Conservation (phyloP, 257 asterid species). For the Nicotiana paniculata region DNA sequence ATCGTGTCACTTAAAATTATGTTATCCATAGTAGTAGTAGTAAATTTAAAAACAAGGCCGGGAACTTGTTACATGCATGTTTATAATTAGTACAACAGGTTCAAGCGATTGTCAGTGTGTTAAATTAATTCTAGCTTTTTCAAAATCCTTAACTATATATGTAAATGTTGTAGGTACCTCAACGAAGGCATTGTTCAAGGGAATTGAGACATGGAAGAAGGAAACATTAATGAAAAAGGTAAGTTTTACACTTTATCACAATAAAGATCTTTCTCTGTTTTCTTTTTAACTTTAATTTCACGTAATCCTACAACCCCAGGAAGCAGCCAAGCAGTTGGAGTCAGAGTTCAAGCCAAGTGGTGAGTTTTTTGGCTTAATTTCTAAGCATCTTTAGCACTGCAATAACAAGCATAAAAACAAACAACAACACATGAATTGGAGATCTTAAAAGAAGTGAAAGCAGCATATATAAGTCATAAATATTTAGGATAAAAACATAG, state of each 20-base stretch:
- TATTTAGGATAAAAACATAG: neutral
- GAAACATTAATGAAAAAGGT: conserved; percentile 28
- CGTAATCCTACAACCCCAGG: conserved; percentile 9
- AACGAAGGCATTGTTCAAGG: conserved; percentile 28
- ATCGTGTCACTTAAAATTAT: too few relatives aligned
- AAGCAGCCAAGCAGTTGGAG: conserved; percentile 16
- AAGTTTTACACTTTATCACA: neutral
- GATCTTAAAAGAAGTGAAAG: neutral
- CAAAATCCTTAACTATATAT: neutral
- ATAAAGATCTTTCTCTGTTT: too few relatives aligned
- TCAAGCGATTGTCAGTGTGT: too few relatives aligned
- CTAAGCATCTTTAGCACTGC: neutral
- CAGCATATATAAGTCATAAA: neutral
- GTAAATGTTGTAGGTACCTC: conserved; percentile 24
- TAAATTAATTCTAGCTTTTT: neutral
- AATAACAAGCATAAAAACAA: neutral
- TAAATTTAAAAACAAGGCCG: neutral
- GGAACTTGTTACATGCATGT: neutral
- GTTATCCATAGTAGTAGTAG: neutral
- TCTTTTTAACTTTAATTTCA: too few relatives aligned
- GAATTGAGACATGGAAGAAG: conserved; percentile 37
- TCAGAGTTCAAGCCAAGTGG: conserved; percentile 21
- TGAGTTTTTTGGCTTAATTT: neutral
- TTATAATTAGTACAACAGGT: too few relatives aligned
- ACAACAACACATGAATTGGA: neutral